Base-by-base conservation (phyloP, 805 yeast species). In the Candida ovalis region DNA sequence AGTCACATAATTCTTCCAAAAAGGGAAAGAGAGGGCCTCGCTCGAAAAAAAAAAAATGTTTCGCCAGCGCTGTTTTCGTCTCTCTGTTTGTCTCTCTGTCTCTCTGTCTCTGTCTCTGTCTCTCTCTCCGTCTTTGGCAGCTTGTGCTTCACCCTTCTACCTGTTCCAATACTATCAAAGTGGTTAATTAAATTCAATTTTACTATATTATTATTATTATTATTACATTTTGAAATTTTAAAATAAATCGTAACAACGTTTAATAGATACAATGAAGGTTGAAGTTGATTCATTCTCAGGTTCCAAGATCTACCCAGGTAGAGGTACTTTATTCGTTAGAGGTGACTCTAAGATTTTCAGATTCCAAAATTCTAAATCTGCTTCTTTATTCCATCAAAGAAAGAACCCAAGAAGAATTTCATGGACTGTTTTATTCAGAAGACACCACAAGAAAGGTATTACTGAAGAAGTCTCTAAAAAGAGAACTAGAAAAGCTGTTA, bases 331-430 rank as follows among this genome's bases (percentile, higher is more conserved):
- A 76, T 94, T 88, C 74, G 90, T 94, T 78, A 90, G 99, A 81
- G 98, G 98, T 70, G 99, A 94, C 89, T 91, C 98, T 73, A 94
- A 94, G 85, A 78, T 91, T 71, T 94, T 94, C 96, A 91, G 99
- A 85, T 94, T 94, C 94, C 95, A 87, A 77, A 84, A 88, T 76
- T 87, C 97, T 66, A 94, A 94, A 81, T 83, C 96, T 72, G 92
- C 96, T 69, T 90, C 98, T 73, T 86, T 94, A 71, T 94, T 94
- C 94, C 84, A 85, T 73, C 99, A 94, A 84, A 90, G 97, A 86
- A 94, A 94, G 96, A 94, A 94, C 91, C 99, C 99, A 81, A 91
- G 99, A 86, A 88, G 97, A 85, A 84, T 94, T 74, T 84, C 98
- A 61, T 94, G 99, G 99, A 94, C 99, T 64, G 97, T 92, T 71